Conservation (phyloP, 2,329 filamentous ascomycete species). For the Boeremia lycopersici region DNA sequence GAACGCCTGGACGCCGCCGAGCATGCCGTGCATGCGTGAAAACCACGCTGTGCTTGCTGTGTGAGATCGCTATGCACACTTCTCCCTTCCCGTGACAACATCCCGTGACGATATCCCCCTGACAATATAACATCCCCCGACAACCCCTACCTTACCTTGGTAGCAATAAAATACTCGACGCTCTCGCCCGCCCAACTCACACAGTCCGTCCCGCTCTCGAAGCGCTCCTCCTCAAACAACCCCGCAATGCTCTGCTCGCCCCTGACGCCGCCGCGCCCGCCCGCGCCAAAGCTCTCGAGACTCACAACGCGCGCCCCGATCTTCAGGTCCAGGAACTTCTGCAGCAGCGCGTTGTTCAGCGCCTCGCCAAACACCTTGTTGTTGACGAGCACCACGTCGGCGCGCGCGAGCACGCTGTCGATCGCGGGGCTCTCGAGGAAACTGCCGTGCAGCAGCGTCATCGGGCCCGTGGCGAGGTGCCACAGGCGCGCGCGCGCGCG, state of each 20-base stretch:
- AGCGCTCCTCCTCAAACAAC: conserved; percentile 76
- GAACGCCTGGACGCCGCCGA: no score
- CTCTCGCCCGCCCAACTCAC: conserved; percentile 91
- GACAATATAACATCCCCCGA: no score
- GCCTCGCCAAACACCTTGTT: conserved; percentile 94
- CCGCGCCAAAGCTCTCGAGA: conserved; percentile 82
- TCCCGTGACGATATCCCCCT: no score
- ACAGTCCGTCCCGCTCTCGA: conserved; percentile 69
- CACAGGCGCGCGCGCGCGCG: conserved; percentile 83
- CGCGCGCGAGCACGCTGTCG: conserved; percentile 74
- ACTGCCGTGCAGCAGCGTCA: conserved; percentile 81
- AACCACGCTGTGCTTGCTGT: no score
- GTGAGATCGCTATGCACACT: no score
- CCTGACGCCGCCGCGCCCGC: conserved; percentile 73
- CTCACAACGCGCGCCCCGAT: conserved; percentile 88
- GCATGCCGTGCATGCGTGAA: no score
- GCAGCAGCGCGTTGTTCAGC: conserved; percentile 82
- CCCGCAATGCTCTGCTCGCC: conserved; percentile 83
- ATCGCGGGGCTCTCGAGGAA: conserved; percentile 78
- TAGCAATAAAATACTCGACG: conserved; percentile 85
- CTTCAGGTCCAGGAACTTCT: conserved; percentile 93
- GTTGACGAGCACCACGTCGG: conserved; percentile 96
- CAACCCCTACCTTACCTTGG: conserved; percentile 54
- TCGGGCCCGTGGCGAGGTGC: conserved; percentile 80
- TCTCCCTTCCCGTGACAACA: no score